Evolutionary conservation across 169 alveolate genomes (phyloP).

Genomic region (Eimeria praecox): DNA sequence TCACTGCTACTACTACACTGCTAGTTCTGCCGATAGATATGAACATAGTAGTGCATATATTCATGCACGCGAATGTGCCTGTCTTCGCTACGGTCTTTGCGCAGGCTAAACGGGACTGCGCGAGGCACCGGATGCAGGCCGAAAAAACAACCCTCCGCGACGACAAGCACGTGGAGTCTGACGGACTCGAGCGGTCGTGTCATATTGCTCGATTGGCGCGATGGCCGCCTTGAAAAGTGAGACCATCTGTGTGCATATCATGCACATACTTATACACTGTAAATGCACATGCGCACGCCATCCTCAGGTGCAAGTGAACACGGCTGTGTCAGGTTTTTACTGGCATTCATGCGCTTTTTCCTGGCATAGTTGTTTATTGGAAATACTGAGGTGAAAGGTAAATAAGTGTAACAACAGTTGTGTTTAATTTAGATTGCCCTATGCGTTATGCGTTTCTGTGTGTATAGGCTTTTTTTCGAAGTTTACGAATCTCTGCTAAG

Average conservation of each 20-base stretch:
- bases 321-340: not conserved
- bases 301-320: not conserved
- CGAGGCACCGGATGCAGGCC: slow-evolving; percentile 73
- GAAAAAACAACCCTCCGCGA: slow-evolving; percentile 76
- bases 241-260: not conserved
- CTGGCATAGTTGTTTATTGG: not conserved
- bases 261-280: not conserved
- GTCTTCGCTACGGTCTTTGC: not conserved
- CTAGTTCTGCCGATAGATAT: not conserved
- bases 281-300: not conserved
- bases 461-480: slow-evolving; percentile 77
- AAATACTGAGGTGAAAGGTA: not conserved
- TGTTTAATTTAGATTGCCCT: not conserved
- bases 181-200: slow-evolving; percentile 78
- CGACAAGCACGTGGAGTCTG: slow-evolving; percentile 77
- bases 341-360: not conserved
- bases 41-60: not conserved
- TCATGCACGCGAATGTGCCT: not conserved
- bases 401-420: not conserved
- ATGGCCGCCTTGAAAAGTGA: slow-evolving; percentile 73
- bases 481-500: slow-evolving; percentile 76
- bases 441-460: not conserved
- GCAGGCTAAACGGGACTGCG: slow-evolving; percentile 79
- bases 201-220: slow-evolving; percentile 75
- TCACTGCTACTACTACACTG: not conserved